Percentiles rank a stretch among this genome's conserved stretches.
These are phyloP conservation scores for Claviceps maximensis DNA, from an alignment of 2,329 filamentous ascomycete species.

Conservation along the genomic window DNA sequence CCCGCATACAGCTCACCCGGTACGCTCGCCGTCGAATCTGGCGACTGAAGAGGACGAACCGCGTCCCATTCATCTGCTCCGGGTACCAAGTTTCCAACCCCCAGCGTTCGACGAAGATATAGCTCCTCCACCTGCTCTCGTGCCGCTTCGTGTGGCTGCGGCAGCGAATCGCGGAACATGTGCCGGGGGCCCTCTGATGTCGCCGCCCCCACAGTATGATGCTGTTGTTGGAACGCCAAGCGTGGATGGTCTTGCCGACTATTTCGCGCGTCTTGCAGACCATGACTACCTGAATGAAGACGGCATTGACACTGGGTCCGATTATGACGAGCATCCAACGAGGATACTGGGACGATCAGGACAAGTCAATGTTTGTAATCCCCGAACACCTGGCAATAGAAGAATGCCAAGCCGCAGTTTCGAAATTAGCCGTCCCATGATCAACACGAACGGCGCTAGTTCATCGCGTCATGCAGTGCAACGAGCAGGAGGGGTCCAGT, in stretches of 20 bases:
- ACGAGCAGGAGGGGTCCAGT: neutral
- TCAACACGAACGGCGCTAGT: slow-evolving; percentile 7
- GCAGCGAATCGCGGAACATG: too few species aligned
- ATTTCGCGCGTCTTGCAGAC: slow-evolving; percentile 68
- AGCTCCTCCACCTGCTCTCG: slow-evolving; percentile 20
- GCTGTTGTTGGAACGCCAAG: slow-evolving; percentile 56
- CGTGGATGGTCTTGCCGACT: slow-evolving; percentile 65
- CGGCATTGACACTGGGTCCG: slow-evolving; percentile 28
- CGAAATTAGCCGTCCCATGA: slow-evolving; percentile 33
- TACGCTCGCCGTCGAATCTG: slow-evolving; percentile 18
- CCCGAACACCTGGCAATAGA: slow-evolving; percentile 36
- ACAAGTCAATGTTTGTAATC: slow-evolving; percentile 44
- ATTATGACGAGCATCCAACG: slow-evolving; percentile 28
- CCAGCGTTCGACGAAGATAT: slow-evolving; percentile 72
- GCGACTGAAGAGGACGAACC: slow-evolving; percentile 21
- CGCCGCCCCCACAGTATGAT: slow-evolving; percentile 78
- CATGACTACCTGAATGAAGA: slow-evolving; percentile 38
- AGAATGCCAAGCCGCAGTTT: slow-evolving; percentile 42
- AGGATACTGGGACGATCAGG: slow-evolving; percentile 38
- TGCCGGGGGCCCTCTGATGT: slow-evolving; percentile 50
- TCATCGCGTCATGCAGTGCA: neutral
- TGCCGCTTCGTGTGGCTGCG: too few species aligned
- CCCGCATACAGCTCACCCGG: slow-evolving; percentile 46
- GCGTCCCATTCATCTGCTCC: slow-evolving; percentile 72
- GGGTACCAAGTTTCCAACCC: slow-evolving; percentile 75